These are phyloP conservation scores for Datura wrightii DNA, from an alignment of 257 asterid genomes.

Conservation along the genomic window DNA sequence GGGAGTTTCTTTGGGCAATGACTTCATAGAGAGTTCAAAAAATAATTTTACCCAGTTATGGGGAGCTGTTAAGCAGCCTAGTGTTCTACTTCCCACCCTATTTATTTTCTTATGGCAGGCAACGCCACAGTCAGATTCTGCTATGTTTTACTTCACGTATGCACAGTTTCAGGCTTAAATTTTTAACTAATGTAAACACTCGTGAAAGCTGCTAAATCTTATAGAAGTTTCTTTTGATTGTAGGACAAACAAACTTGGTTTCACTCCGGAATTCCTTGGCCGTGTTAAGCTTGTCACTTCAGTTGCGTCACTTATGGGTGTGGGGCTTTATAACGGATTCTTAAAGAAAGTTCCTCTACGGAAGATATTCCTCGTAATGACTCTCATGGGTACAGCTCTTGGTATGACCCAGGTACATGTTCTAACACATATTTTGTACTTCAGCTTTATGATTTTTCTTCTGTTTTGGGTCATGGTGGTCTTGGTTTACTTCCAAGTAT, in stretches of 20 bases:
- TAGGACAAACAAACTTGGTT: constrained; percentile 91
- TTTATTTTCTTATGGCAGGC: constrained; percentile 96
- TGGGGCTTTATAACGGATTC: constrained; percentile 87
- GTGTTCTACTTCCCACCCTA: constrained; percentile 86
- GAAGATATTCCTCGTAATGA: constrained; percentile 78
- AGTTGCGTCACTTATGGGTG: constrained; percentile 88
- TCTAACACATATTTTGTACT: not conserved
- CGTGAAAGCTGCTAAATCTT: constrained; percentile 16
- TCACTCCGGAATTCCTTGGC: constrained; percentile 96
- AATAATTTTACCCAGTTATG: constrained; percentile 61
- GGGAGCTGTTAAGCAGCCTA: constrained; percentile 80
- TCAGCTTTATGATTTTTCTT: constrained; percentile 2
- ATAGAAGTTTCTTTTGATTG: constrained; percentile 38
- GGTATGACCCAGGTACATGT: constrained; percentile 85
- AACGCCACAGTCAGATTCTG: constrained; percentile 96
- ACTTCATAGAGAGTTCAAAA: constrained; percentile 62
- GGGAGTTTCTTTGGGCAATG: constrained; percentile 49
- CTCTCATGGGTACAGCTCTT: constrained; percentile 76
- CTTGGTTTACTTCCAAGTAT: not conserved
- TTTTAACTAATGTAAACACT: not conserved
- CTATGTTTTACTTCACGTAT: constrained; percentile 97
- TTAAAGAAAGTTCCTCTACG: constrained; percentile 78
- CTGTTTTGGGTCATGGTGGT: not conserved
- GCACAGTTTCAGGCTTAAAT: constrained; percentile 39
- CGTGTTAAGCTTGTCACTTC: constrained; percentile 96